Base-by-base conservation (phyloP, 805 yeast genomes). In the Crinitomyces ghanaensis region DNA sequence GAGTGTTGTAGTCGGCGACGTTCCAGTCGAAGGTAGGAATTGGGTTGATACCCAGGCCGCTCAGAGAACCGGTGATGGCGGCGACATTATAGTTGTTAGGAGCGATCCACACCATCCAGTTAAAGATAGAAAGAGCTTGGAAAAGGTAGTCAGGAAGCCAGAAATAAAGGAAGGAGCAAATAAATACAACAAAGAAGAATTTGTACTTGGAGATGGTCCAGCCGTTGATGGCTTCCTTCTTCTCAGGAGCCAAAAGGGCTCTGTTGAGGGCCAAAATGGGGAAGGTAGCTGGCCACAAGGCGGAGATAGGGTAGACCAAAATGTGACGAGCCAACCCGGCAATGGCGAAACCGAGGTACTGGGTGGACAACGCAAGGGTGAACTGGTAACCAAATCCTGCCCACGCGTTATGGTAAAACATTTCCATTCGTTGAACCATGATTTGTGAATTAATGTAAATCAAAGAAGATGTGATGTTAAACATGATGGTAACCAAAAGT, bases 101-200 rank as follows among this genome's bases (percentile, higher is more conserved):
- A 27, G 53, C 61, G 33, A 72, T 72, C 83, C 83, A 75, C 16
- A 75, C 63, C 40, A 73, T 65, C 68, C 77, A 74, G 37, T 56
- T 53, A 50, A 77, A 72, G 42, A 63, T 62, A 3, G 77, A 67
- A 36, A 77, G 59, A 4, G 70, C 77, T 24, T 62, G 60, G 60
- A 73, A 72, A 22, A 76, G 59, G 49, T 56, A 73, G 36, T 70
- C 76, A 11, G 80, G 80, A 45, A 74, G 50, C 70, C 74, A 73
- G 47, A 68, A 69, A 59, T 68, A 72, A 6, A 60, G 37, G 45
- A 71, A 71, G 13, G 63, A 51, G 17, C 48, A 51, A 13, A 44
- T 27, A 35, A 65, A 63, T 9, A 57, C 57, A 21, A 53, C 27
- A 24, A 52, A 40, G 51, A 70, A 70, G 41, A 68, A 63, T 29